Conservation (phyloP, 148 eudicot species). For the Chenopodium album region DNA sequence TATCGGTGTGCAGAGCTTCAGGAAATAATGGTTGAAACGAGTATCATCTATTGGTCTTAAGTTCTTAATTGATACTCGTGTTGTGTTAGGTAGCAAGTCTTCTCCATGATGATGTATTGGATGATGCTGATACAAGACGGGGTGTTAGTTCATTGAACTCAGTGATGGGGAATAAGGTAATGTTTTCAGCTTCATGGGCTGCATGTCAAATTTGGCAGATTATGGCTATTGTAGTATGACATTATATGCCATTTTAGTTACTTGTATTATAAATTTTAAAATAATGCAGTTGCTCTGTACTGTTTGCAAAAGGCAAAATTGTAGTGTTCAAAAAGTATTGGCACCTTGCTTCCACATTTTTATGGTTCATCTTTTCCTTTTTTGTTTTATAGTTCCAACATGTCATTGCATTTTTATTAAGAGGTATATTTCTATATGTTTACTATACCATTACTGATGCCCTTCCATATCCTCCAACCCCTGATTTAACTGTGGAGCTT, state of each 20-base stretch:
- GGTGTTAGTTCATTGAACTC: conserved; percentile 76
- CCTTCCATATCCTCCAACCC: not conserved
- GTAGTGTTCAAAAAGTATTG: not conserved
- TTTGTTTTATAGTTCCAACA: not conserved
- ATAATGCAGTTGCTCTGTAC: not conserved
- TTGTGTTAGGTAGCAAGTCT: conserved; percentile 87
- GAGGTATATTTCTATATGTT: not conserved
- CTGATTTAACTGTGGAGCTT: not conserved
- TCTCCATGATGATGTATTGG: conserved; percentile 98
- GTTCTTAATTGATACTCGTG: not conserved
- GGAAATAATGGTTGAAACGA: not conserved
- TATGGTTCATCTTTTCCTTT: too few species aligned
- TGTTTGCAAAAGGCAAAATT: not conserved
- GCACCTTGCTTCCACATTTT: not conserved
- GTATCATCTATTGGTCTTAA: not conserved
- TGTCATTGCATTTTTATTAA: not conserved
- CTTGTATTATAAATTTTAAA: not conserved
- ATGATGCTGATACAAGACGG: conserved; percentile 97
- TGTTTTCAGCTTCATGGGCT: conserved; percentile 12
- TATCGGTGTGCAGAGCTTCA: not conserved
- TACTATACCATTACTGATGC: not conserved
- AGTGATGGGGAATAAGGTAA: conserved; percentile 82
- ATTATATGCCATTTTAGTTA: not conserved
- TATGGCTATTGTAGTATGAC: not conserved
- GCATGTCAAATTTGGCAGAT: conserved; percentile 4